A percentile compares a stretch with the other conserved stretches of the same genome.
Conservation (phyloP, 495 filamentous ascomycete species). For the Emericellopsis terricola region DNA sequence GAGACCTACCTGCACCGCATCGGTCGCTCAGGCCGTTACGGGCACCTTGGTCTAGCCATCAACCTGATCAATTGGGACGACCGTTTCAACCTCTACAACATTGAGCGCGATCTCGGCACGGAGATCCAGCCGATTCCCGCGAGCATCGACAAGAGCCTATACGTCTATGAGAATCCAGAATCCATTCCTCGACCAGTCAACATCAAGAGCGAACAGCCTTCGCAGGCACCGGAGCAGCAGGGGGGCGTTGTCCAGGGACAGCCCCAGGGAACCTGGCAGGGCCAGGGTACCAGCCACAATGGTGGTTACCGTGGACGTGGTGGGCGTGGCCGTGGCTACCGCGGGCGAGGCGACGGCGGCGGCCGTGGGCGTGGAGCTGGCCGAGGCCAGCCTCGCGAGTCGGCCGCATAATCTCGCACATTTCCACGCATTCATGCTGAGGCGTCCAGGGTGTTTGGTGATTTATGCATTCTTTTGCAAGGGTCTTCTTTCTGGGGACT, state of each 20-base stretch:
- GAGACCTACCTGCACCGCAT: conserved; percentile 99
- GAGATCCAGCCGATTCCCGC: conserved; percentile 93
- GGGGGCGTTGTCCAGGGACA: conserved; percentile 9
- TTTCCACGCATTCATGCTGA: no score
- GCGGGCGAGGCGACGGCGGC: conserved; percentile 18
- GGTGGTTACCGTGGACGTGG: conserved; percentile 16
- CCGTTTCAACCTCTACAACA: conserved; percentile 95
- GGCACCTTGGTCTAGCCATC: conserved; percentile 92
- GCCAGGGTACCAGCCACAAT: conserved; percentile 16
- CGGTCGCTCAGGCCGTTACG: conserved; percentile 90
- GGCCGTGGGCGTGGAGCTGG: conserved; percentile 1
- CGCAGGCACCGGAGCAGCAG: conserved; percentile 11
- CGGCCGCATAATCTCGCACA: no score
- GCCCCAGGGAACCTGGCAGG: conserved; percentile 22
- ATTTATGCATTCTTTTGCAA: no score
- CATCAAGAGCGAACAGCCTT: no score
- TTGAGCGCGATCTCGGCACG: conserved; percentile 91
- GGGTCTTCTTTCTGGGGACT: no score
- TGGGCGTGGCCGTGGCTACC: conserved; percentile 8
- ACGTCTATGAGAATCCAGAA: conserved; percentile 93
- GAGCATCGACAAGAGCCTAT: conserved; percentile 92
- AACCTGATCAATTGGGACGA: conserved; percentile 99
- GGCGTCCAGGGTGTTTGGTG: no score
- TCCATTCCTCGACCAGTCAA: conserved; percentile 69
- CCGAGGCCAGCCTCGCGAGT: no score